Conservation (phyloP, 352 stramenopile genomes). For the Blastocystis sp. region DNA sequence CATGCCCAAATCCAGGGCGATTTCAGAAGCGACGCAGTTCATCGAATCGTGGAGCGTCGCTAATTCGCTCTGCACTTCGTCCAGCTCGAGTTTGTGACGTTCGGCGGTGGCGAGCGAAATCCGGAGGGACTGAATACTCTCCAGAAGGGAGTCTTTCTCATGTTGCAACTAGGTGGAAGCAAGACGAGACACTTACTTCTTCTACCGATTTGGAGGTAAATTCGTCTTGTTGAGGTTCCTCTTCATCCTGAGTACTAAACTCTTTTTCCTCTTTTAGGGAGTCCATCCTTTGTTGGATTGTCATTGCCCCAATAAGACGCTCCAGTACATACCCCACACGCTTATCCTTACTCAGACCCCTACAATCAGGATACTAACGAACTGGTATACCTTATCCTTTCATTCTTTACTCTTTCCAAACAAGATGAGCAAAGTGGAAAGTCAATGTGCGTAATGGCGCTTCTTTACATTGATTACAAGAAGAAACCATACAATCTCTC, state of each 20-base stretch:
- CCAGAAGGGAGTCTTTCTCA: neutral
- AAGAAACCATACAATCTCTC: neutral
- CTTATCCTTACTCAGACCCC: conserved; percentile 32
- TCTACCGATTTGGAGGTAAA: neutral
- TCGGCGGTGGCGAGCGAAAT: neutral
- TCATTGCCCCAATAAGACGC: conserved; percentile 47
- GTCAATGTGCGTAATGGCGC: neutral
- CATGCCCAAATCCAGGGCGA: neutral
- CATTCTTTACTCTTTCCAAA: conserved; percentile 35
- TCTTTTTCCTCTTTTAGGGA: neutral
- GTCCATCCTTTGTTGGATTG: conserved; percentile 35
- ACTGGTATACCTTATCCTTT: neutral
- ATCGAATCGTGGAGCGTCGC: neutral
- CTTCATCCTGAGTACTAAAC: neutral
- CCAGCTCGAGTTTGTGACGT: conserved; percentile 31
- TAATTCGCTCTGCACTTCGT: neutral
- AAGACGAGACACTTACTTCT: neutral
- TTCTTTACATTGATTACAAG: neutral
- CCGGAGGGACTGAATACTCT: neutral
- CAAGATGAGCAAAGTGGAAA: conserved; percentile 33
- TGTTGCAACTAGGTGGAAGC: neutral
- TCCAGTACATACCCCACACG: conserved; percentile 34
- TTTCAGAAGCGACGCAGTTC: conserved; percentile 16
- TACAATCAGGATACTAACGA: neutral
- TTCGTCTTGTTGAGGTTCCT: neutral